Evolutionary conservation across 495 filamentous ascomycete genomes (phyloP), one percentile per base, ranked within the genome.

Genomic region (Xylaria curta): DNA sequence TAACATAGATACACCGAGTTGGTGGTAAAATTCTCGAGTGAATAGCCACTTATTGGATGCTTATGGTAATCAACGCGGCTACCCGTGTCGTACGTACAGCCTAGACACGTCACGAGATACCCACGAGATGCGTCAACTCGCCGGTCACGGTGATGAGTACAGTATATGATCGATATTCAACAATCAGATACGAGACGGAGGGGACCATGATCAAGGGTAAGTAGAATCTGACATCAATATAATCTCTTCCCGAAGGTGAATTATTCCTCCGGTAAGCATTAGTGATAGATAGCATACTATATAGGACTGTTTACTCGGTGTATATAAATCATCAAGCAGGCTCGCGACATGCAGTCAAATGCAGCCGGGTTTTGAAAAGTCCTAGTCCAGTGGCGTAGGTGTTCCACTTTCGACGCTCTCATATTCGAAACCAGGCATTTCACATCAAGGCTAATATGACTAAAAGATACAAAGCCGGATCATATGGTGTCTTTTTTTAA

Each of bases 81-180:
- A 53, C 26, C 46, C 63, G 63, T 19, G 46, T 51, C 46, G 40
- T 66, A 53, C 63, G 9, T 36, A 66, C 63, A 65, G 40, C 24
- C 38, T 28, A 19, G 28, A 66, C 46, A 51, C 63, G 46, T 66
- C 46, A 66, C 46, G 63, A 51, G 63, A 66, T 66, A 21, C 19
- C 38, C 40, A 53, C 31, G 46, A 40, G n/a, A 31, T 65, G 62
- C 42, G 8, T 63, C 38, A 24, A 44, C 62, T 65, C 62, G 33
- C 33, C 21, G 40, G 42, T 26, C 7, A 31, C 15, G 26, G 38
- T 26, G 21, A 49, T 4, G n/a, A 63, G 21, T 44, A 63, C 21
- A 33, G 38, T 63, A 63, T 13, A 44, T 8, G 13, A 44, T 63
- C 21, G 21, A 63, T 44, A n/a, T 24, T 19, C 44, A 36, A 21